Evolutionary conservation across 306 rosid species (phyloP).

Genomic region (Lathyrus sativus): DNA sequence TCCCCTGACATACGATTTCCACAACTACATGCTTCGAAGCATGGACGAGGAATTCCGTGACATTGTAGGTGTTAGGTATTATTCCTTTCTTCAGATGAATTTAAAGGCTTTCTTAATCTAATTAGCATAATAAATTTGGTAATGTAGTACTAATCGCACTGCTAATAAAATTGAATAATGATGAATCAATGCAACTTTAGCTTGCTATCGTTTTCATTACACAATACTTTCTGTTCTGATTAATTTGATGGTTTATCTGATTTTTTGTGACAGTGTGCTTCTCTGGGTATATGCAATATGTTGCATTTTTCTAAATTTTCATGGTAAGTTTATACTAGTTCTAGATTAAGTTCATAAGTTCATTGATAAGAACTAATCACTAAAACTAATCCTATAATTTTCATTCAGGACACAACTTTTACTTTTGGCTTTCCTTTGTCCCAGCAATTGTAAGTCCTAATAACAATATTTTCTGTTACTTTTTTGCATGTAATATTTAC

Average conservation of each 20-base stretch:
- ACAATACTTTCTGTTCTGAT: too few relatives aligned
- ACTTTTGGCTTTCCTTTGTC: constrained; percentile 94
- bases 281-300: constrained; percentile 88
- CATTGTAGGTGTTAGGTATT: constrained; percentile 82
- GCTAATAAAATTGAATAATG: constrained; percentile 17
- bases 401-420: constrained; percentile 76
- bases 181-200: background rate
- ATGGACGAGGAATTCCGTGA: constrained; percentile 94
- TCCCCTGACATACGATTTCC: constrained; percentile 83
- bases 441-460: constrained; percentile 78
- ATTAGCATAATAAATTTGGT: constrained; percentile 3
- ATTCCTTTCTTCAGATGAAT: constrained; percentile 24
- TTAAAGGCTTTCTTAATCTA: constrained; percentile 18
- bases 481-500: background rate
- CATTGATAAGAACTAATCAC: background rate
- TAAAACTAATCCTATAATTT: constrained; percentile 32
- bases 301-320: constrained; percentile 80
- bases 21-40: constrained; percentile 91
- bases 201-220: too few relatives aligned
- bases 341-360: constrained; percentile 9
- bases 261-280: constrained; percentile 63
- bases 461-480: background rate
- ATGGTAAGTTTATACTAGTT: constrained; percentile 55
- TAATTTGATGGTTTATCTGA: constrained; percentile 24
- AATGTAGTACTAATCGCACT: constrained; percentile 8